Base-by-base conservation (phyloP, 352 stramenopile genomes). In the Globisporangium perplexum region DNA sequence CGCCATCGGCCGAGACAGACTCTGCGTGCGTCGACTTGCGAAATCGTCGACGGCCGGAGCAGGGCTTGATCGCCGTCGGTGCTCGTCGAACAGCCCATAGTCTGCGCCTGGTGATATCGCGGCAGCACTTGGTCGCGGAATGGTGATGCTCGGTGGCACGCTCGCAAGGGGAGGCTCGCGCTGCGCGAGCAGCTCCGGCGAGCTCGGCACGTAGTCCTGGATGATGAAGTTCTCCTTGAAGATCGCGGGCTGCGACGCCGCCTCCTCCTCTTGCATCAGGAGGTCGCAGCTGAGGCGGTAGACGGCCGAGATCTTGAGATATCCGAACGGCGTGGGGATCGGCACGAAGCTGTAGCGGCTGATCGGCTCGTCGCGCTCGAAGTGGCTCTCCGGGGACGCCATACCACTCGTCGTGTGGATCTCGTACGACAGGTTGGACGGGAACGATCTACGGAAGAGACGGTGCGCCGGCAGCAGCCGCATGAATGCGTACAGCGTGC, bases 171-270 rank as follows among this genome's bases (percentile, higher is more conserved):
- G 39, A 44, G 39, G 18, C n/a, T 55, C 55, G 17, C 47, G 55
- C 26, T 62, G 55, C 15, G 65, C 18, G 1, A 49, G 15, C 10
- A 75, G 38, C 30, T 90, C 69, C 0, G 83, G 81, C 0, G 82
- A 90, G 0, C 65, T 68, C 0, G 84, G 81, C 7, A 94, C 82
- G 59, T 94, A 94, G 48, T 94, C 82, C 41, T 91, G 79, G 50
- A 94, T 94, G 56, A 94, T 92, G 36, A 74, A 83, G 46, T 91
- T 85, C 42, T 87, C 69, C 14, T 39, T 39, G 41, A 91, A 86
- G 33, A 89, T 74, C 39, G 71, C 61, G 7, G 78, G 66, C 17
- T 64, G 61, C 8, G 56, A 55, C 14, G 47, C 47, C 18, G 47
- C 30, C 15, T 55, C 50, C 20, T 76, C 71, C 17, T 74, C 54